Evolutionary conservation across 2,329 filamentous ascomycete species (phyloP), one percentile per base, ranked within the genome.

Genomic region (Helotiales sp.): DNA sequence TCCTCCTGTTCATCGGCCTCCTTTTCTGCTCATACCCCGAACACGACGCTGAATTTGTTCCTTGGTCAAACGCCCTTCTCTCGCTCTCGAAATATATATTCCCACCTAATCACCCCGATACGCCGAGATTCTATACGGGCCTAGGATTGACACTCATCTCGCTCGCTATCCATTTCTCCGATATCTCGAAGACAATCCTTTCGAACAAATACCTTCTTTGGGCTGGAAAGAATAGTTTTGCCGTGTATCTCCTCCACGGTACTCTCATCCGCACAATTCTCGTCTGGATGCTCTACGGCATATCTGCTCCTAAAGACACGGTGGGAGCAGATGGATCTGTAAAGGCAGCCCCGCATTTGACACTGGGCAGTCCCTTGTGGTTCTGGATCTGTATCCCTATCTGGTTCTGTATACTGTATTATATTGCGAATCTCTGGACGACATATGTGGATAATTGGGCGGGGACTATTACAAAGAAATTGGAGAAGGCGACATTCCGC

Each of bases 221-320:
- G 78, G 77, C 87, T 8, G 84, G 84, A 42, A 81, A 81, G 65
- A 80, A 86, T 71, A 84, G 80, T 44, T 86, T 87, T 65, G 82
- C 84, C 1, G 81, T 87, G 13, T 87, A 87, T 65, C 76, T 87
- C 7, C 72, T 87, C 19, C 84, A 87, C 69, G 85, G 84, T 33
- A 79, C 81, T 0, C 74, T 87, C 29, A 77, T 86, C 64, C 80
- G 84, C 55, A 81, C 79, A 25, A 70, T 85, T 6, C 74, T 87
- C 15, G 79, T 81, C 24, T 86, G 83, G 81, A 77, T 86, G 74
- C 71, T 85, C 10, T 87, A 79, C 58, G 76, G 80, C n/a, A 70
- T 78, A 40, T 64, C 71, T 1, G 72, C 75, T 15, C 64, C 67
- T 15, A 52, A 62, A n/a, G 62, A 67, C 46, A 44, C 67, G 2